Conservation (phyloP, 495 filamentous ascomycete genomes). For the Daldinia childiae region DNA sequence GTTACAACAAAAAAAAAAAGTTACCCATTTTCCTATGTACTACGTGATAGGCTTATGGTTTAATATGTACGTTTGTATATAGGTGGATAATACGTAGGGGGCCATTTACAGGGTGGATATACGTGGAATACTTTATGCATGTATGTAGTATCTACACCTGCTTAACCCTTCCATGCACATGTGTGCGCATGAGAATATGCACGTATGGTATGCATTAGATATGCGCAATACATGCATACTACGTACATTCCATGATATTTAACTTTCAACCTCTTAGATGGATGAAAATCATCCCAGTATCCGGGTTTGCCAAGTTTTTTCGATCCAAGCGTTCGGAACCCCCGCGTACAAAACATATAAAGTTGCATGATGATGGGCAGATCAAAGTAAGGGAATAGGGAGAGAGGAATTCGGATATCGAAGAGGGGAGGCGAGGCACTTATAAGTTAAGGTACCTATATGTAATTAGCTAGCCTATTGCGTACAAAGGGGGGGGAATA, state of each 20-base stretch:
- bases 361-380: slow-evolving; percentile 26
- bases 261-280: slow-evolving; percentile 30
- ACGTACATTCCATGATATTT: slow-evolving; percentile 22
- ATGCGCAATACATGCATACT: slow-evolving; percentile 30
- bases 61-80: slow-evolving; percentile 1
- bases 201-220: slow-evolving; percentile 34
- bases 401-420: slow-evolving; percentile 20
- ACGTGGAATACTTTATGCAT: slow-evolving; percentile 15
- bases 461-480: slow-evolving; percentile 28
- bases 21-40: slow-evolving; percentile 5
- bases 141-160: slow-evolving; percentile 18
- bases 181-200: slow-evolving; percentile 29
- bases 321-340: slow-evolving; percentile 40
- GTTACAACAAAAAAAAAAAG: neutral
- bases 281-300: slow-evolving; percentile 38
- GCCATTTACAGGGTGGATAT: slow-evolving; percentile 4
- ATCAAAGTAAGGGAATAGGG: slow-evolving; percentile 12
- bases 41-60: slow-evolving; percentile 6
- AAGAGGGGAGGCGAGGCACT: neutral
- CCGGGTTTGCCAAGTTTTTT: slow-evolving; percentile 39
- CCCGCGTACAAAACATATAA: slow-evolving; percentile 27
- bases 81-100: slow-evolving; percentile 12
- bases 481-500: slow-evolving; percentile 2
- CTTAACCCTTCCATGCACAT: neutral
- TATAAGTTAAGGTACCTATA: slow-evolving; percentile 5